phyloP scores from a whole-genome alignment of 1,284 basidiomycete species.

The Veloboletus limbatus region DNA sequence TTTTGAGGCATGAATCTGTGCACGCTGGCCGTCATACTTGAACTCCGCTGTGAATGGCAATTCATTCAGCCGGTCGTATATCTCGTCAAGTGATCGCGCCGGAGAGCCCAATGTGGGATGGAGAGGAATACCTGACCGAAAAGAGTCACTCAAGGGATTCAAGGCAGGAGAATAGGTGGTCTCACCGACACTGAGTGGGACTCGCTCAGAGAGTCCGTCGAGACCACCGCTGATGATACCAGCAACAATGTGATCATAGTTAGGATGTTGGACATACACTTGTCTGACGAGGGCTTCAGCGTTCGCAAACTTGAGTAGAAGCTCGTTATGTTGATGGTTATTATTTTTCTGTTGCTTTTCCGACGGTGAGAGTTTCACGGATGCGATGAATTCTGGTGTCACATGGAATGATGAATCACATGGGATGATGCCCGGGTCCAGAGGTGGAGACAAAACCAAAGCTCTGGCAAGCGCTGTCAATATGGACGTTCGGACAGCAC shows the following conservation, averaged over 20 bases:
- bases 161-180: slow-evolving; percentile 34
- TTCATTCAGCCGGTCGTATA: slow-evolving; percentile 69
- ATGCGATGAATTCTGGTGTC: slow-evolving; percentile 38
- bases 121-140: slow-evolving; percentile 58
- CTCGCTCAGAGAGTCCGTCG: slow-evolving; percentile 57
- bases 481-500: slow-evolving; percentile 84
- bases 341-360: slow-evolving; percentile 44
- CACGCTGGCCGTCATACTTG: slow-evolving; percentile 87
- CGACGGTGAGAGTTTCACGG: slow-evolving; percentile 36
- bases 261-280: slow-evolving; percentile 86
- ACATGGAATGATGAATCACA: slow-evolving; percentile 37
- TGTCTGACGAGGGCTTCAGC: slow-evolving; percentile 70
- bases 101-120: slow-evolving; percentile 80
- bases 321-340: slow-evolving; percentile 44
- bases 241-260: slow-evolving; percentile 75
- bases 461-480: slow-evolving; percentile 82
- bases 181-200: slow-evolving; percentile 76
- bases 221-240: slow-evolving; percentile 66
- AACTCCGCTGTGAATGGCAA: slow-evolving; percentile 77
- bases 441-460: slow-evolving; percentile 61
- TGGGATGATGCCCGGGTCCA: slow-evolving; percentile 20
- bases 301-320: slow-evolving; percentile 46
- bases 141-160: slow-evolving; percentile 11
- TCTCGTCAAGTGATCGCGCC: slow-evolving; percentile 79
- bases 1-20: slow-evolving; percentile 74